Evolutionary conservation across 352 stramenopile species (phyloP).

Genomic region (Thalassiosira oceanica): DNA sequence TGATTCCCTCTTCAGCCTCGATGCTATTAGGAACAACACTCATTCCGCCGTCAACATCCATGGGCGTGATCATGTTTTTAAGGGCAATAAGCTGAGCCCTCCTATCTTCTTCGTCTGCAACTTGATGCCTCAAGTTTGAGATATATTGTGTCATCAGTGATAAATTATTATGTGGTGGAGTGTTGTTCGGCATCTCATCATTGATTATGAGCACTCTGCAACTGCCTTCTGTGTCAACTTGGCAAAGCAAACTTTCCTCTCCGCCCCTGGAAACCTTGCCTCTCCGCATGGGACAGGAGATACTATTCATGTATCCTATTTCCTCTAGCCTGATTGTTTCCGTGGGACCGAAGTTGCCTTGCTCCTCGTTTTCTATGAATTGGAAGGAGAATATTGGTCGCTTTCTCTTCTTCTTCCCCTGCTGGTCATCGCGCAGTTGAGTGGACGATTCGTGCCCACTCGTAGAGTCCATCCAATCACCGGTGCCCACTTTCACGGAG

Average conservation of each 20-base stretch:
- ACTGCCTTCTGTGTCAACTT: constrained; percentile 75
- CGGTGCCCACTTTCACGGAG: constrained; percentile 46
- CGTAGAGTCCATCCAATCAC: constrained; percentile 26
- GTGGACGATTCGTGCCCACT: background rate
- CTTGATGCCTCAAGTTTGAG: constrained; percentile 58
- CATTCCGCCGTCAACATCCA: too few species aligned
- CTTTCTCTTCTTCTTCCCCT: background rate
- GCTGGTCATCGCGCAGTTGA: background rate
- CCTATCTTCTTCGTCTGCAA: constrained; percentile 50
- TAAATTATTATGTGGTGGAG: constrained; percentile 40
- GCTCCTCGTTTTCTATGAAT: constrained; percentile 76
- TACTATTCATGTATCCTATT: constrained; percentile 69
- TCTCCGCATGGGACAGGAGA: constrained; percentile 51
- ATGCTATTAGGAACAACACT: too few species aligned
- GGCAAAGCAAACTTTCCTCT: constrained; percentile 56
- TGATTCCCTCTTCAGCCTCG: too few species aligned
- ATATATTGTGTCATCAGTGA: constrained; percentile 53
- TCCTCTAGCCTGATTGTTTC: constrained; percentile 77
- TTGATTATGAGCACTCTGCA: constrained; percentile 77
- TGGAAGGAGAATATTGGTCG: constrained; percentile 52
- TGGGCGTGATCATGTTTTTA: too few species aligned
- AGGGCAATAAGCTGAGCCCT: constrained; percentile 40
- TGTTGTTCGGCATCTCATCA: constrained; percentile 41
- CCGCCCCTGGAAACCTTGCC: constrained; percentile 12
- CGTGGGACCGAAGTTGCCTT: constrained; percentile 66